Conservation (phyloP, 768 basidiomycete genomes). For the Amanita phalloides region DNA sequence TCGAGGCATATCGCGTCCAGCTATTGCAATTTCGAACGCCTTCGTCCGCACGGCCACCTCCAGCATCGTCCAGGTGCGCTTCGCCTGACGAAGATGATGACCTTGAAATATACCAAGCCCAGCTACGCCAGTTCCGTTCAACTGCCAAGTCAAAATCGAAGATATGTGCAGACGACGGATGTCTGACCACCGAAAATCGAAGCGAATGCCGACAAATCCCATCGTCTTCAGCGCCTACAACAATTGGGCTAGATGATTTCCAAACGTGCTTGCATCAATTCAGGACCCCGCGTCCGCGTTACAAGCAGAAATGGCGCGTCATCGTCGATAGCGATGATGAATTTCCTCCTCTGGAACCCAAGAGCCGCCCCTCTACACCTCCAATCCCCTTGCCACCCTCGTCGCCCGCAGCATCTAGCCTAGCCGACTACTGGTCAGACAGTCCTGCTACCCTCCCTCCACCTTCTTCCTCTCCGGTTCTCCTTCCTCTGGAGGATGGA, state of each 20-base stretch:
- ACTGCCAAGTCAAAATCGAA: background rate
- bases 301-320: background rate
- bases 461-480: background rate
- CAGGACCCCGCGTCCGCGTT: background rate
- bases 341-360: background rate
- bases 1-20: constrained; percentile 10
- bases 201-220: too few species aligned
- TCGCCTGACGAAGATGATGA: background rate
- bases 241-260: too few species aligned
- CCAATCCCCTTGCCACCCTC: background rate
- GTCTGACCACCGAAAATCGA: background rate
- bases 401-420: background rate
- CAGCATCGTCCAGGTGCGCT: background rate
- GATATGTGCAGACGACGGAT: background rate
- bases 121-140: background rate
- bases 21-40: background rate
- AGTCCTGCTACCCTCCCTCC: background rate
- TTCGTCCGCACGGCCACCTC: background rate
- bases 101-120: background rate
- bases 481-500: constrained; percentile 7
- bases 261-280: too few species aligned
- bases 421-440: background rate
- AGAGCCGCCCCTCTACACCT: too few species aligned
- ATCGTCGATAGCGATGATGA: background rate
- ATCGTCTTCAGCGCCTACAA: too few species aligned